Evolutionary conservation across 345 rosid species (phyloP).

Genomic region (Abelmoschus esculentus): DNA sequence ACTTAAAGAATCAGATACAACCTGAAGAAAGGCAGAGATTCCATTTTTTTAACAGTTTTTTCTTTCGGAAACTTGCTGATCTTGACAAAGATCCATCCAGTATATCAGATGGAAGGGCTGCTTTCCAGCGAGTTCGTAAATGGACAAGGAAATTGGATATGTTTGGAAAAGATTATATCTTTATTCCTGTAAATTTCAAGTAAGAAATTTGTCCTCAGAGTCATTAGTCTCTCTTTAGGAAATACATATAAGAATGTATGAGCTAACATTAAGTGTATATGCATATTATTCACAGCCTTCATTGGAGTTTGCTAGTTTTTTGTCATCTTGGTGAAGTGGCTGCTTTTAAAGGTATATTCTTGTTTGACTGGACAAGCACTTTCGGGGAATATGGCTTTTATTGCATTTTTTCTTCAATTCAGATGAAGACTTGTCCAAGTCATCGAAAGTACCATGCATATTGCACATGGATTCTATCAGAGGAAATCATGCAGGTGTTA

Average conservation of each 20-base stretch:
- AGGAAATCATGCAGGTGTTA: slow-evolving; percentile 95
- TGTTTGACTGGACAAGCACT: slow-evolving; percentile 4
- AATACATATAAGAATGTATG: slow-evolving; percentile 5
- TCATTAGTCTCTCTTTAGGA: not conserved
- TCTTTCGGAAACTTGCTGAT: slow-evolving; percentile 99
- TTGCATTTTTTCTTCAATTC: slow-evolving; percentile 15
- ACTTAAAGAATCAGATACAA: slow-evolving; percentile 68
- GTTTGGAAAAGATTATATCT: slow-evolving; percentile 87
- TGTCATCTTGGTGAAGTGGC: slow-evolving; percentile 93
- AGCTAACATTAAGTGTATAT: slow-evolving; percentile 18
- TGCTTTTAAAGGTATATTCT: slow-evolving; percentile 47
- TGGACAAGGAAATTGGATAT: slow-evolving; percentile 96
- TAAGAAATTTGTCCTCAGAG: slow-evolving; percentile 27
- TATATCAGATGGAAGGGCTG: slow-evolving; percentile 91
- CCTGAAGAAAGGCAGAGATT: slow-evolving; percentile 54
- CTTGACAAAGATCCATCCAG: slow-evolving; percentile 95
- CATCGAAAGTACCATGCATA: slow-evolving; percentile 67
- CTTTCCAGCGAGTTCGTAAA: slow-evolving; percentile 87
- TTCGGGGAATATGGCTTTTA: slow-evolving; percentile 4
- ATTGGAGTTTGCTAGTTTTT: slow-evolving; percentile 92
- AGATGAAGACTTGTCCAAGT: slow-evolving; percentile 48
- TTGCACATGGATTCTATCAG: slow-evolving; percentile 96
- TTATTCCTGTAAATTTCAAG: slow-evolving; percentile 93
- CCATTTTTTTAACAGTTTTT: slow-evolving; percentile 96
- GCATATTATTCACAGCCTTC: slow-evolving; percentile 55